Percentiles rank a stretch among this genome's conserved stretches.
Conservation (phyloP, 129 eudicot species). For the Oenanthe sinensis region DNA sequence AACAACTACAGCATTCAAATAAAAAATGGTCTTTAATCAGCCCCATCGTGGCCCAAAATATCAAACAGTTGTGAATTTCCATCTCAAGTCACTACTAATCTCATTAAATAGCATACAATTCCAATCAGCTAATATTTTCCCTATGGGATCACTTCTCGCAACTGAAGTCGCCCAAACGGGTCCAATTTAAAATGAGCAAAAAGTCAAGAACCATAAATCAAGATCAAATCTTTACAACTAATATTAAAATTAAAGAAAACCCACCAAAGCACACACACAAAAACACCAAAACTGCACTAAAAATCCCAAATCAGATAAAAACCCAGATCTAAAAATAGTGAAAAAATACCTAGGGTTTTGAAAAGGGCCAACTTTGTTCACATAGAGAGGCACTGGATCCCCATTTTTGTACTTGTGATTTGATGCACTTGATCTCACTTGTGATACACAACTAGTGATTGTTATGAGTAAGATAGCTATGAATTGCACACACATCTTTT, state of each 20-base stretch:
- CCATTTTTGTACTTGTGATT: constrained; percentile 64
- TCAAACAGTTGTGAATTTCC: background rate
- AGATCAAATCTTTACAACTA: background rate
- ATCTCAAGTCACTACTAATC: background rate
- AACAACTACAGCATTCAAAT: background rate
- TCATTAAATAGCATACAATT: background rate
- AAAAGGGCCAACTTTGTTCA: constrained; percentile 86
- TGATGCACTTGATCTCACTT: constrained; percentile 57
- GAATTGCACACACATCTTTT: background rate
- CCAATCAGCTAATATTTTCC: background rate
- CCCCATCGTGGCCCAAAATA: background rate
- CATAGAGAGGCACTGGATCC: constrained; percentile 74
- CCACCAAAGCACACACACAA: background rate
- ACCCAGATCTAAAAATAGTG: background rate
- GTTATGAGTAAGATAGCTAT: background rate
- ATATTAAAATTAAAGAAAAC: background rate
- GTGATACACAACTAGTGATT: background rate
- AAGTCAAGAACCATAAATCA: background rate
- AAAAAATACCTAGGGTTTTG: constrained; percentile 72
- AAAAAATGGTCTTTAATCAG: background rate
- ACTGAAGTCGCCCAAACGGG: background rate
- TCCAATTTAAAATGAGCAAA: background rate
- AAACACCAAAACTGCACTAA: background rate
- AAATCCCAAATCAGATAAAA: background rate
- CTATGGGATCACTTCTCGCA: background rate